Conservation (phyloP, 2,329 filamentous ascomycete genomes). For the Nemania bipapillata region DNA sequence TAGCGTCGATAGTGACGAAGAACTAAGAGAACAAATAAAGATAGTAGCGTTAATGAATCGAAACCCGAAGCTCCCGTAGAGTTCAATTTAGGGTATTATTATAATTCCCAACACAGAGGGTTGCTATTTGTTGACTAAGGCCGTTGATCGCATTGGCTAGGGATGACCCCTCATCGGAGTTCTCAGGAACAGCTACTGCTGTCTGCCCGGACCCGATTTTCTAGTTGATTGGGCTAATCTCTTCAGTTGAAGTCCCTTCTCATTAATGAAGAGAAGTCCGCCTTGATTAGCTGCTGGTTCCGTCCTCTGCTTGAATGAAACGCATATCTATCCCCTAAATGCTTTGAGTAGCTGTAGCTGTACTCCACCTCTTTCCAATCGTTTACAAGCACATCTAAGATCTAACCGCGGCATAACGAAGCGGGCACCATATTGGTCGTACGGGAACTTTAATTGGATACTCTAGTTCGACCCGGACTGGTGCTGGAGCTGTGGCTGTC, state of each 20-base stretch:
- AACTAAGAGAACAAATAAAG: neutral
- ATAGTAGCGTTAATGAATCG: neutral
- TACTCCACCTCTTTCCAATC: neutral
- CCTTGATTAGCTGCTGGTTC: neutral
- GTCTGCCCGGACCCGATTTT: slow-evolving; percentile 28
- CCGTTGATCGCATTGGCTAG: slow-evolving; percentile 5
- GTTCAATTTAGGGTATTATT: neutral
- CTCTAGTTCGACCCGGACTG: neutral
- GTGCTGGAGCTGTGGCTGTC: neutral
- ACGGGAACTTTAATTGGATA: neutral
- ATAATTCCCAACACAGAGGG: too few species aligned
- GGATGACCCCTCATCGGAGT: slow-evolving; percentile 30
- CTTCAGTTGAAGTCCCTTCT: neutral
- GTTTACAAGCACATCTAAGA: neutral
- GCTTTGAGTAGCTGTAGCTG: too few species aligned
- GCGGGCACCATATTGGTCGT: neutral
- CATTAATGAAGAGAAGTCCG: neutral
- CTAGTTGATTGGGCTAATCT: neutral
- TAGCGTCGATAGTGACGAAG: neutral
- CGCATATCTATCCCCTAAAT: neutral
- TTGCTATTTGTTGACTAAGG: neutral
- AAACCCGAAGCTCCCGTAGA: neutral
- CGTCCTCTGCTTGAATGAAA: neutral
- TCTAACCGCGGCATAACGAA: neutral
- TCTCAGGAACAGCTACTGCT: neutral